These are phyloP conservation scores for Trichophyton benhamiae DNA, from an alignment of 2,329 filamentous ascomycete genomes.

Conservation along the genomic window DNA sequence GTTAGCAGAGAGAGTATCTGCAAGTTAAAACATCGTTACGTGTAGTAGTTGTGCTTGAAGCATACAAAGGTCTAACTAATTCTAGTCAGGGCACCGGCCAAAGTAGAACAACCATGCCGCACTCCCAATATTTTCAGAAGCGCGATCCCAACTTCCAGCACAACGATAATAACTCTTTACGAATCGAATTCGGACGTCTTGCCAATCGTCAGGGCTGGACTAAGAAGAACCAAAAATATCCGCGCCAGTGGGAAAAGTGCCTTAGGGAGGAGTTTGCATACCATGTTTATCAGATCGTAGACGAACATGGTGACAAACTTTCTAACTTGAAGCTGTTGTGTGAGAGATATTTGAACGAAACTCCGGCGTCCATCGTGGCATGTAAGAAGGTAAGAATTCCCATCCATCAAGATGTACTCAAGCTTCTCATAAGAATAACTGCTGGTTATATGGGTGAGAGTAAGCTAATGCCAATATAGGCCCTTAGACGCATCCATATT, in stretches of 20 bases:
- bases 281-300: neutral
- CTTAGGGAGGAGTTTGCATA: neutral
- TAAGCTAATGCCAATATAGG: neutral
- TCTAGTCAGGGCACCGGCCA: neutral
- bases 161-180: conserved; percentile 3
- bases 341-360: neutral
- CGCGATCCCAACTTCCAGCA: neutral
- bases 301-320: neutral
- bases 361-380: neutral
- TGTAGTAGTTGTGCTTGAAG: too few species aligned
- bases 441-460: neutral
- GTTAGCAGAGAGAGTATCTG: neutral
- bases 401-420: neutral
- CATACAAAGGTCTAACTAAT: neutral
- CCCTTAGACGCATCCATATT: neutral
- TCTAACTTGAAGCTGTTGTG: conserved; percentile 1
- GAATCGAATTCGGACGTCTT: conserved; percentile 6
- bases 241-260: neutral
- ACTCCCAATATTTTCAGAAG: conserved; percentile 1
- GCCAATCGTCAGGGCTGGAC: conserved; percentile 6
- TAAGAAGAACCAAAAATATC: conserved; percentile 1
- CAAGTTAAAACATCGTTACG: too few species aligned
- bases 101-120: neutral
- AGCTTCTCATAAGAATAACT: too few species aligned
- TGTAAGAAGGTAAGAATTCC: conserved; percentile 2